A percentile compares a stretch with the other conserved stretches of the same genome.
Evolutionary conservation across 2,329 filamentous ascomycete genomes (phyloP).

Genomic region (Cytospora chrysosperma): DNA sequence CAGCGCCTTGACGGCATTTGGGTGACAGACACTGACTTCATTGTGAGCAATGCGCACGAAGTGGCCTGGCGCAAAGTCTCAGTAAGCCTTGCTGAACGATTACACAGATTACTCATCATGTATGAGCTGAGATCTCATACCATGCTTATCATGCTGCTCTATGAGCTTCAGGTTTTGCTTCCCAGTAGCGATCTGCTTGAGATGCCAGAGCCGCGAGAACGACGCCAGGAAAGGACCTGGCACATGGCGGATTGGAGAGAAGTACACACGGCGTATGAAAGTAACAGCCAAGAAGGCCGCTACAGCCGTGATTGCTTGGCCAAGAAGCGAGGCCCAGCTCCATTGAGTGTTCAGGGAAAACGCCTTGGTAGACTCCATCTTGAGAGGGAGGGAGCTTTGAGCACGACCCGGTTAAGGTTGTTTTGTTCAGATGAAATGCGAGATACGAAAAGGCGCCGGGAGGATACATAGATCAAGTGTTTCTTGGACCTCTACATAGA

Average conservation of each 20-base stretch:
- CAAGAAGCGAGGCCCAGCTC: not conserved
- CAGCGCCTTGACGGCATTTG: conserved; percentile 39
- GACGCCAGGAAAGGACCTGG: conserved; percentile 43
- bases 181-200: conserved; percentile 38
- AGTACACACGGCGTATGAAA: conserved; percentile 32
- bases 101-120: not conserved
- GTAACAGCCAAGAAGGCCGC: not conserved
- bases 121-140: not conserved
- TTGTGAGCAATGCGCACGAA: conserved; percentile 45
- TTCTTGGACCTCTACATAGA: too few species aligned
- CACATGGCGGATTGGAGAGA: conserved; percentile 39
- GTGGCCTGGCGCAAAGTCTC: conserved; percentile 28
- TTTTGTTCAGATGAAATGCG: not conserved
- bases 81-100: not conserved
- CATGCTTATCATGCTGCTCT: conserved; percentile 38
- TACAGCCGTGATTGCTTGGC: not conserved
- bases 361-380: not conserved
- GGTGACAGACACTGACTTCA: conserved; percentile 44
- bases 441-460: not conserved
- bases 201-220: conserved; percentile 40
- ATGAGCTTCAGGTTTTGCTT: conserved; percentile 39
- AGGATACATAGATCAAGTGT: not conserved
- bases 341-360: not conserved
- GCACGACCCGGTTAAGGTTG: not conserved
- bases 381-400: not conserved